Conservation (phyloP, 139 green algal genomes). For the Tetraselmis striata region DNA sequence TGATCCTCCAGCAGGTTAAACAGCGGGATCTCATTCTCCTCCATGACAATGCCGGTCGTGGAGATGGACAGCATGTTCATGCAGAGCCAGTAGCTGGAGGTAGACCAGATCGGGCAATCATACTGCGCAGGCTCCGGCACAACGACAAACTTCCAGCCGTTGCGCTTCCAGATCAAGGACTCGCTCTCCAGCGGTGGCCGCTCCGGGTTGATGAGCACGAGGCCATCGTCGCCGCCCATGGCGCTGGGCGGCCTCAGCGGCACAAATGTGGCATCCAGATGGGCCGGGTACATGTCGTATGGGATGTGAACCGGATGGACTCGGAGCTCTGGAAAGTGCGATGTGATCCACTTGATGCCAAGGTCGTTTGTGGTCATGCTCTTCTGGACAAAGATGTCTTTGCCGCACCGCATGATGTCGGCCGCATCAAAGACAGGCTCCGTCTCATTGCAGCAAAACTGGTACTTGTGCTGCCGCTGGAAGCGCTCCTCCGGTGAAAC, state of each 20-base stretch:
- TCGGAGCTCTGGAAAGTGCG: slow-evolving; percentile 2
- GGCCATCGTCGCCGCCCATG: not conserved
- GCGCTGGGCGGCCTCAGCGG: not conserved
- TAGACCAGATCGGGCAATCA: not conserved
- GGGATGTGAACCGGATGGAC: not conserved
- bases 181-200: not conserved
- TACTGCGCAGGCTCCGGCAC: not conserved
- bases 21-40: not conserved
- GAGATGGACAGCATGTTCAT: not conserved
- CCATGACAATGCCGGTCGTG: not conserved
- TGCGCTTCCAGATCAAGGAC: not conserved
- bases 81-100: not conserved
- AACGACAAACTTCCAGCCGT: not conserved
- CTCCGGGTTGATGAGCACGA: not conserved
- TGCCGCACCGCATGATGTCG: slow-evolving; percentile 13
- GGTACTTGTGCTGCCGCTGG: not conserved
- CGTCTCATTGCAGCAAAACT: slow-evolving; percentile 7
- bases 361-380: slow-evolving; percentile 13
- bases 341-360: slow-evolving; percentile 4
- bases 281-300: not conserved
- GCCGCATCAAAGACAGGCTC: slow-evolving; percentile 12
- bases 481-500: not conserved
- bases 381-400: slow-evolving; percentile 11
- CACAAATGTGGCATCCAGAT: not conserved
- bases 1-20: not conserved